Evolutionary conservation across 176 grass and related monocot species (phyloP), one percentile per base, ranked within the genome.

Genomic region (Avena atlantica): DNA sequence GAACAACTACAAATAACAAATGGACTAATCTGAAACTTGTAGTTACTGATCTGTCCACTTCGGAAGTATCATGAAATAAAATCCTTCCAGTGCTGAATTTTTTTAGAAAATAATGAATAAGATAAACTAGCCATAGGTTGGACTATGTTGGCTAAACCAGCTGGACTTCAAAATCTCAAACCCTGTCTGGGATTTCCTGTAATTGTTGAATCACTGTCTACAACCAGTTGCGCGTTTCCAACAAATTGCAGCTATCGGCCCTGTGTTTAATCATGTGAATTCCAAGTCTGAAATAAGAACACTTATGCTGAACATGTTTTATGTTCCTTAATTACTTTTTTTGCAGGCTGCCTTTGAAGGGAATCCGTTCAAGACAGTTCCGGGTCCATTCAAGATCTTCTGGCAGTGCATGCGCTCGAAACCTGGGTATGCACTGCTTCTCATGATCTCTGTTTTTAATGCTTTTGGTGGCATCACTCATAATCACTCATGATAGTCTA

Each of bases 341-440:
- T 78, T 83, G 56, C 80, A 98, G 94, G 94, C 97, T 80, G 92
- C 87, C 80, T 99, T 99, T 87, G 94, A 99, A 93, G 94, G 97
- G 83, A 99, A 99, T 61, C 94, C 87, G 45, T 99, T 99, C 78
- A 94, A 96, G 84, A 98, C 90, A 80, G 92, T 96, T 82, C 97
- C 97, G 2, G 89, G 94, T 53, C 97, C 97, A 61, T 94, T 94
- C 85, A 96, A 93, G 89, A 87, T 98, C 57, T 96, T 98, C 80
- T 98, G 85, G 82, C 82, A 82, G 81, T 98, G 94, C 87, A 96
- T 98, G 92, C 87, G 76, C 11, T 94, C 94, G 0, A 94, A 98
- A 83, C 97, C 87, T 63, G 94, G 97, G 97, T 96, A 91, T 58
- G 68, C 2, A 3, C 29, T 8, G 14, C 42, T 68, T 86, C 25